Base-by-base conservation (phyloP, 164 flowering plant species). In the Hamamelis virginiana region DNA sequence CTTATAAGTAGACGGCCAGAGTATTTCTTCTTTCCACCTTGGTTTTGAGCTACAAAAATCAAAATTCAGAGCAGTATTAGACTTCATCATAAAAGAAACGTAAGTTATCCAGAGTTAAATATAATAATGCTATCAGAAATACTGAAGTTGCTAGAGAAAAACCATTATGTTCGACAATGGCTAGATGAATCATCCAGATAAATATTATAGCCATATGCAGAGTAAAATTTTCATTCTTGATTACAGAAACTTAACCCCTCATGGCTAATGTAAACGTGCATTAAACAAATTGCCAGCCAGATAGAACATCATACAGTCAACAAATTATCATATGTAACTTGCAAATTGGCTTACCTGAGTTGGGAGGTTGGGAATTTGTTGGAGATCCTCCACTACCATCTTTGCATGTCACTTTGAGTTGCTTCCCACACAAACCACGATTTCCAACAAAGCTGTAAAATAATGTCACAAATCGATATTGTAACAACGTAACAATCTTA, bases 1-100 rank as follows among this genome's bases (percentile, higher is more conserved):
- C 98, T 95, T 33, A 91, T 83, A 28, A 92, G 81, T n/a, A 95
- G 88, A 72, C 87, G 78, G 6, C 91, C 88, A n/a, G 97, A 84
- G 70, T 85, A 75, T 56, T 78, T 88, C 79, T 84, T 95, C 79
- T 80, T 85, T 38, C 68, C 78, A 63, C 38, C 65, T 72, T 75
- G 82, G 69, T 50, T 79, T 69, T 72, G 83, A 53, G 58, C 82
- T 76, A 26, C 61, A 78, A 63, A 64, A 69, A 27, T 9, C 6
- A 28, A 53, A 65, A 75, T 4, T 1, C 38, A 19, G 51, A 44
- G 44, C 10, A 62, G 21, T 1, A 18, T 69, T 65, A 62, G 66
- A 8, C n/a, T 18, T 50, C n/a, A 60, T 11, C n/a, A 18, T 10
- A 44, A 26, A 38, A 11, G 8, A 22, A 60, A 14, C 18, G 18